Base-by-base conservation (phyloP, 331 rosid genomes). In the Telfairia occidentalis region DNA sequence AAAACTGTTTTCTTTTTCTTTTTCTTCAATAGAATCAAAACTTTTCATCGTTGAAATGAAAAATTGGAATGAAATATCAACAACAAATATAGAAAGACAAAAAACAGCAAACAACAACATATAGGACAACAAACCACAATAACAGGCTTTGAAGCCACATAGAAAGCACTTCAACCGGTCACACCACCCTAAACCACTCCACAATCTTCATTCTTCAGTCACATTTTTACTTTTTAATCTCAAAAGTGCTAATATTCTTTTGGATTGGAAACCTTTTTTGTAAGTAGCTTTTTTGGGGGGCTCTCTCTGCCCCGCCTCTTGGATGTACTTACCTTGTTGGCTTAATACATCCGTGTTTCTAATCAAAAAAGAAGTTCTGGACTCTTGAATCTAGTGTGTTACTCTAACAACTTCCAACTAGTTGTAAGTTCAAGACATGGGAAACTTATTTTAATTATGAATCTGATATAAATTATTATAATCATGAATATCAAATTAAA, bases 171-270 rank as follows among this genome's bases (percentile, higher is more conserved):
- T n/a, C n/a, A n/a, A 67, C 97, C 96, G 9, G 97, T 96, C 75
- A 92, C 96, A 53, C 97, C 97, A 83, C 90, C 42, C 5, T 37
- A 90, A 90, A 18, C 98, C 98, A 73, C 90, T 92, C 45, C 97
- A 92, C 57, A 92, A n/a, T n/a, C n/a, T n/a, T n/a, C n/a, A n/a
- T n/a, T 92, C 83, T 90, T 96, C 32, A 82, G 49, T 12, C 16
- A 45, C 49, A 45, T 12, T 13, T 42, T 42, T 11, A 10, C 49
- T 11, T 2, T 9, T 45, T 45, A 45, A 45, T 45, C 49, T 45
- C 49, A 45, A 45, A 45, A 45, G 11, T 11, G 18, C 16, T 11
- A 45, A 45, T 45, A 45, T 10, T 10, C 49, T 45, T 45, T n/a
- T n/a, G n/a, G n/a, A n/a, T n/a, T n/a, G n/a, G n/a, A n/a, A n/a